These are phyloP conservation scores for Hymenoscyphus occultus DNA, from an alignment of 2,329 filamentous ascomycete genomes.

Conservation along the genomic window DNA sequence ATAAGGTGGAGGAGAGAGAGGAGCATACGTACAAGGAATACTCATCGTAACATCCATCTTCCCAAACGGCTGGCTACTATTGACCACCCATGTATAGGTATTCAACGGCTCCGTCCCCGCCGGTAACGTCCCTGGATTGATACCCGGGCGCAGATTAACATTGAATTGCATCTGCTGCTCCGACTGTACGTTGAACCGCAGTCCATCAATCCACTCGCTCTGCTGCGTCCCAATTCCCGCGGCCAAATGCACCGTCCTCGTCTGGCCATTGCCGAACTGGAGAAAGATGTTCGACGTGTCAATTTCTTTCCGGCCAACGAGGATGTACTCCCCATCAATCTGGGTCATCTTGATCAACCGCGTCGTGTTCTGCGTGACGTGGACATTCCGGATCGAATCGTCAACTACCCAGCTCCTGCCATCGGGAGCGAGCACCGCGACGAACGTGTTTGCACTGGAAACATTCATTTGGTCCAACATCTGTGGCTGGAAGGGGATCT, in stretches of 20 bases:
- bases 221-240: slow-evolving; percentile 27
- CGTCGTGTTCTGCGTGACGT: slow-evolving; percentile 32
- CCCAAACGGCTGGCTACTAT: slow-evolving; percentile 9
- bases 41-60: slow-evolving; percentile 13
- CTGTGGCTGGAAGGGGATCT: slow-evolving; percentile 34
- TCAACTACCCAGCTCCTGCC: slow-evolving; percentile 39
- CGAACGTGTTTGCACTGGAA: slow-evolving; percentile 24
- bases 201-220: slow-evolving; percentile 33
- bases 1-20: background rate
- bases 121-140: slow-evolving; percentile 16
- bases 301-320: slow-evolving; percentile 29
- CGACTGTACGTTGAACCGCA: slow-evolving; percentile 23
- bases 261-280: slow-evolving; percentile 34
- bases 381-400: slow-evolving; percentile 31
- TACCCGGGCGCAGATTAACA: slow-evolving; percentile 13
- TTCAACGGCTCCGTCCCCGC: slow-evolving; percentile 14
- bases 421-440: slow-evolving; percentile 21
- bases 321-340: slow-evolving; percentile 35
- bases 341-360: slow-evolving; percentile 35
- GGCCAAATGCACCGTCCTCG: slow-evolving; percentile 31
- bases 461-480: slow-evolving; percentile 22
- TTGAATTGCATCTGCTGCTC: slow-evolving; percentile 12
- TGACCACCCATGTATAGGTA: slow-evolving; percentile 17
- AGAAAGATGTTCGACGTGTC: slow-evolving; percentile 34
- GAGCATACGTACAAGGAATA: slow-evolving; percentile 13